These are phyloP conservation scores for Reticulascus tulasneorum DNA, from an alignment of 2,329 filamentous ascomycete genomes.

Conservation along the genomic window DNA sequence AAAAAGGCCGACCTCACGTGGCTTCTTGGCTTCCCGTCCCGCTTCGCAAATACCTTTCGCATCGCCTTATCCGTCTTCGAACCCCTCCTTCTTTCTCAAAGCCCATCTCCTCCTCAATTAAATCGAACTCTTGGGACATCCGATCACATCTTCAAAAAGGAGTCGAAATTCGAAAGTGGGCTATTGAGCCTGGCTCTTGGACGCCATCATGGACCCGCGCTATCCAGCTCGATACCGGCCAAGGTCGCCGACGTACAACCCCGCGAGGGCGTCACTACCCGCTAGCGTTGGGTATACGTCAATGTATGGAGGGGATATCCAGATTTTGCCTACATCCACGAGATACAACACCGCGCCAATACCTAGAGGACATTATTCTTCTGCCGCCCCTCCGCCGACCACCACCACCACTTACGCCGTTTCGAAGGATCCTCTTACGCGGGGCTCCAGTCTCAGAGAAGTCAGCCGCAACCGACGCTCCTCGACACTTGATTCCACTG, in stretches of 20 bases:
- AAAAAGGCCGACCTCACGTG: too few relatives aligned
- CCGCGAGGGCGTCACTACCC: constrained; percentile 52
- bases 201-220: constrained; percentile 15
- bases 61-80: too few relatives aligned
- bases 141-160: neutral
- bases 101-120: too few relatives aligned
- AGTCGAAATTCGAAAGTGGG: too few relatives aligned
- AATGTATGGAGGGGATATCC: constrained; percentile 50
- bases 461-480: constrained; percentile 45
- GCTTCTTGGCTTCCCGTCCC: too few relatives aligned
- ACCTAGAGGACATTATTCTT: constrained; percentile 12
- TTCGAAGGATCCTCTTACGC: constrained; percentile 45
- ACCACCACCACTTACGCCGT: constrained; percentile 55
- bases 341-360: constrained; percentile 18
- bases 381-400: constrained; percentile 16
- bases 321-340: constrained; percentile 45
- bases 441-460: constrained; percentile 45
- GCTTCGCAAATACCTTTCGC: too few relatives aligned
- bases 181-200: constrained; percentile 1
- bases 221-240: constrained; percentile 15
- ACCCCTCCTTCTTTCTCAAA: too few relatives aligned
- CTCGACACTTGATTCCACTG: constrained; percentile 45
- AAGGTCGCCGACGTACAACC: constrained; percentile 43
- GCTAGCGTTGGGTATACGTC: constrained; percentile 45
- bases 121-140: too few relatives aligned